Percentiles rank a stretch among this genome's conserved stretches.
Evolutionary conservation across 306 rosid genomes (phyloP).

Genomic region (Cucurbita ficifolia): DNA sequence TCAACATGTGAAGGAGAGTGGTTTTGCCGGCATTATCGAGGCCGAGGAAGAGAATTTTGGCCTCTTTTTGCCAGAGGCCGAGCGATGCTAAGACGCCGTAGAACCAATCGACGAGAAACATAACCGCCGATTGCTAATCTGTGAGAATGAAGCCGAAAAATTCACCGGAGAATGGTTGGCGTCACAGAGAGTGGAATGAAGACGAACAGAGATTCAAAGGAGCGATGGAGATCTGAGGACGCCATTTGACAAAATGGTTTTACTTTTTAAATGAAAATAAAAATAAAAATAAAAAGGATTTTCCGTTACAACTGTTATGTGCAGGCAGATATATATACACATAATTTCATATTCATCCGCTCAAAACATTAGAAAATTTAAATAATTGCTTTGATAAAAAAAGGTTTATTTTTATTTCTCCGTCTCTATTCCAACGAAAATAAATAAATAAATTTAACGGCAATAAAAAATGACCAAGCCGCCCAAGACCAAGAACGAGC

Average conservation of each 20-base stretch:
- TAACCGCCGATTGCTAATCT: neutral
- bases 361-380: too few relatives aligned
- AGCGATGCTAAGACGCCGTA: conserved; percentile 82
- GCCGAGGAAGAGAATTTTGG: conserved; percentile 85
- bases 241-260: neutral
- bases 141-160: neutral
- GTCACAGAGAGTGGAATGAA: conserved; percentile 1
- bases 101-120: conserved; percentile 89
- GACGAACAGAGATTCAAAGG: neutral
- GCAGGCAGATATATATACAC: too few relatives aligned
- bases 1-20: conserved; percentile 93
- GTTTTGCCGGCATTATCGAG: conserved; percentile 96
- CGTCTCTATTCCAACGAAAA: too few relatives aligned
- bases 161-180: conserved; percentile 9
- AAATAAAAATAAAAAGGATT: neutral
- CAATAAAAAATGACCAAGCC: too few relatives aligned
- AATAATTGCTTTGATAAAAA: too few relatives aligned
- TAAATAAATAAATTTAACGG: too few relatives aligned
- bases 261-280: neutral
- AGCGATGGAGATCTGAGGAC: neutral
- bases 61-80: conserved; percentile 95
- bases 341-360: too few relatives aligned
- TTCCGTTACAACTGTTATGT: conserved; percentile 9
- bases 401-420: too few relatives aligned
- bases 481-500: too few relatives aligned